Base-by-base conservation (phyloP, 1,139 yeast species). In the Wickerhamomyces sp. region DNA sequence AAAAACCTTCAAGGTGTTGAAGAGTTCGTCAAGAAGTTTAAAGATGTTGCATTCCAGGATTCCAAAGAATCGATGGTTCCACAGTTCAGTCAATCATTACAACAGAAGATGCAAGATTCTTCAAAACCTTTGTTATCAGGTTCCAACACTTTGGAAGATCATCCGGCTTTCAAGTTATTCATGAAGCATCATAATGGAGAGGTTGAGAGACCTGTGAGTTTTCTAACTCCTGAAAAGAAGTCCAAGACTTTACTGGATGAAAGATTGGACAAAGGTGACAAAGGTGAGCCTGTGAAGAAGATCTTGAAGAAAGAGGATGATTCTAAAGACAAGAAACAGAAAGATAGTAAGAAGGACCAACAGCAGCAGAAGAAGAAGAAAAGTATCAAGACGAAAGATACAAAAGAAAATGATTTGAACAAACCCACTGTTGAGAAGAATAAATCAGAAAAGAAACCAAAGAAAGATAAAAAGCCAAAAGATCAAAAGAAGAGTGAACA, bases 1-100 rank as follows among this genome's bases (percentile, higher is more conserved):
- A 46, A 43, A 29, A 40, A 30, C 0, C 26, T 37, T 3, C 18
- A 25, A 12, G 6, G 11, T 6, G 46, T 46, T 2, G 45, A 41
- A 13, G 26, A 31, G 11, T 51, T 51, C 25, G 40, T 41, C 6
- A 27, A 31, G 4, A 22, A 26, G 1, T 42, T 39, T 28, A 36
- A 29, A 11, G 21, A 30, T 3, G 16, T 21, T 2, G 32, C 40
- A 1, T 45, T 51, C 22, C 48, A 47, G 28, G 55, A 51, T 32
- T 49, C 46, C 14, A 38, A 41, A 19, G 55, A 51, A 22, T 31
- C 44, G 0, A 21, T 42, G 31, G 25, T 33, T 2, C 49, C 54
- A 2, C 31, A 18, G 8, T 45, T 49, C 23, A 25, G 39, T 3
- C 27, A 34, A 19, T 26, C 47, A 6, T 14, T 49, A 5, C 41